Evolutionary conservation across 768 basidiomycete genomes (phyloP).

Genomic region (Cantharellus cinnabarinus): DNA sequence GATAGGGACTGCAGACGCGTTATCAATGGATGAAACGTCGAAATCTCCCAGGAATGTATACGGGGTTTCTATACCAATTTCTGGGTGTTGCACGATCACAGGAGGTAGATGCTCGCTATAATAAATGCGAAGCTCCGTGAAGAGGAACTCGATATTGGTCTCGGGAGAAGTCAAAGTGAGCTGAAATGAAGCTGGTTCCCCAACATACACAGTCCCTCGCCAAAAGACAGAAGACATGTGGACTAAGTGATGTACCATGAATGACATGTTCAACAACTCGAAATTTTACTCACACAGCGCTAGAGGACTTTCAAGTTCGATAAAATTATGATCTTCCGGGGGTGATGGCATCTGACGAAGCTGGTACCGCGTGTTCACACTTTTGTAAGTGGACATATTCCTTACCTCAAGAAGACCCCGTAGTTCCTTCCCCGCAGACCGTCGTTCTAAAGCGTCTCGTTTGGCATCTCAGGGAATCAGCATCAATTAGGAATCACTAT

Average conservation of each 20-base stretch:
- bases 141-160: conserved; percentile 31
- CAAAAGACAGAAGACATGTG: conserved; percentile 51
- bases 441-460: background rate
- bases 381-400: background rate
- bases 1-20: background rate
- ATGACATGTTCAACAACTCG: too few species aligned
- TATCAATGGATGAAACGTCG: too few species aligned
- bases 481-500: background rate
- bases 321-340: conserved; percentile 18
- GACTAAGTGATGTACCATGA: conserved; percentile 24
- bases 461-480: background rate
- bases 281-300: conserved; percentile 22
- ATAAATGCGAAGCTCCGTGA: conserved; percentile 37
- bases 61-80: too few species aligned
- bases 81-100: conserved; percentile 22
- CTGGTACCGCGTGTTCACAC: too few species aligned
- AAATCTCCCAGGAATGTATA: too few species aligned
- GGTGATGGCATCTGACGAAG: conserved; percentile 12
- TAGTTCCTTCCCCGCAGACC: background rate
- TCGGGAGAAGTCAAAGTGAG: conserved; percentile 36
- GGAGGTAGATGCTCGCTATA: conserved; percentile 34
- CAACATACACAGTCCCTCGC: conserved; percentile 37
- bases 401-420: background rate
- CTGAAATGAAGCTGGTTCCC: conserved; percentile 52
- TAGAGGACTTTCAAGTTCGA: conserved; percentile 39